These are phyloP conservation scores for Capsella bursapastoris DNA, from an alignment of 345 rosid species.

Conservation along the genomic window DNA sequence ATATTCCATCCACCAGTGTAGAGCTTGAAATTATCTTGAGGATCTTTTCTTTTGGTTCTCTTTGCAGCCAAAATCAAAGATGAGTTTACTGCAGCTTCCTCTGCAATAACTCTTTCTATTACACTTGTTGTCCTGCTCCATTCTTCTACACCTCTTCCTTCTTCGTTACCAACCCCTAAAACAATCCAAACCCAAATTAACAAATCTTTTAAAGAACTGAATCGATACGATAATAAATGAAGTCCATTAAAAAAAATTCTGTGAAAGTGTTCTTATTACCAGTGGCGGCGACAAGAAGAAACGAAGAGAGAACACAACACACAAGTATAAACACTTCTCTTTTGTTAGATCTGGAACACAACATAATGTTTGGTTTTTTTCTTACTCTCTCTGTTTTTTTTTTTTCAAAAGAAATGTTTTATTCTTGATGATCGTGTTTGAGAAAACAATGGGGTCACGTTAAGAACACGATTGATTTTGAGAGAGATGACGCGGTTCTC, in stretches of 20 bases:
- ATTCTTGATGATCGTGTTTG: conserved; percentile 6
- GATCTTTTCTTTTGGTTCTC: conserved; percentile 74
- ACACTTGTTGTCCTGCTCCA: conserved; percentile 44
- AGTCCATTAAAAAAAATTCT: not conserved
- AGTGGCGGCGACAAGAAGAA: conserved; percentile 42
- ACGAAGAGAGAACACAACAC: conserved; percentile 34
- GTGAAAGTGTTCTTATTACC: conserved; percentile 32
- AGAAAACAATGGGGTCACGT: conserved; percentile 22
- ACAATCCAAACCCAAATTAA: conserved; percentile 27
- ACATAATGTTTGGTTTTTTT: conserved; percentile 15
- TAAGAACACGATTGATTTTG: conserved; percentile 27
- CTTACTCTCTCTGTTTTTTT: not conserved
- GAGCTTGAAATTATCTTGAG: conserved; percentile 54
- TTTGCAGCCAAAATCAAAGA: conserved; percentile 75
- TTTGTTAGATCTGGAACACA: conserved; percentile 45
- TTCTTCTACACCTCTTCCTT: conserved; percentile 37
- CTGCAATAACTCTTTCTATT: conserved; percentile 64
- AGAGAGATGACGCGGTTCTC: conserved; percentile 40
- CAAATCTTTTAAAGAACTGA: not conserved
- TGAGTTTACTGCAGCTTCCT: conserved; percentile 46
- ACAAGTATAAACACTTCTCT: conserved; percentile 30
- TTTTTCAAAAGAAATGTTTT: not conserved
- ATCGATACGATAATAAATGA: not conserved
- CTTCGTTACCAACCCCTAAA: conserved; percentile 34
- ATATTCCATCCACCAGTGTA: conserved; percentile 94